Base-by-base conservation (phyloP, 345 rosid species). In the Erodium maritimum region DNA sequence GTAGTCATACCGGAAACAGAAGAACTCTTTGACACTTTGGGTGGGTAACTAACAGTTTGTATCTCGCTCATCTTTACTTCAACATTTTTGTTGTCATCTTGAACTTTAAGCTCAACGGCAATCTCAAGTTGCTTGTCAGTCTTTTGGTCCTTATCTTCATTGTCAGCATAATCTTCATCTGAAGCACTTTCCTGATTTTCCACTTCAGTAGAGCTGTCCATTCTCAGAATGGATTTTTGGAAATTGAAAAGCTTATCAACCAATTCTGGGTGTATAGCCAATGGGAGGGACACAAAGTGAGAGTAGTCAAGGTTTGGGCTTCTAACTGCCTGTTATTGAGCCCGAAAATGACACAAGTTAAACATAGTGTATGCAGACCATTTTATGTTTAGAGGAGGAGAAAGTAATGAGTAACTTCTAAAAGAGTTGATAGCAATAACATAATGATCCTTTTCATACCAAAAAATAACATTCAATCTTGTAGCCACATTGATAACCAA, bases 201-300 rank as follows among this genome's bases (percentile, higher is more conserved):
- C 57, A 63, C 67, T 54, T 21, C 56, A 18, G 21, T 54, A 61
- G 65, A 56, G 67, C 50, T 64, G 22, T 56, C 34, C 24, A 23
- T 75, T 59, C 75, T 84, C 66, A 93, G 71, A 61, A 87, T 73
- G 58, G 75, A 60, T 57, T 83, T 85, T 80, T 85, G 95, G 72
- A 93, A 87, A 55, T 66, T 65, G 70, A 80, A 52, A 45, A 89
- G 94, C 79, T 83, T 93, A 33, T 69, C 84, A 59, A 87, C 88
- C 78, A 93, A 70, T 71, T 67, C 85, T 10, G 87, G 83, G 66
- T 93, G 76, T 80, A 83, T 68, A 24, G 91, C 99, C 77, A 89
- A 59, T 56, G 97, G 99, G 69, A 93, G 94, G 45, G 96, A 87
- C 63, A 89, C 70, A 51, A 93, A 89, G 75, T 89, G 96, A 14